phyloP scores from a whole-genome alignment of 2,329 filamentous ascomycete species.

The Apiospora malaysiana region DNA sequence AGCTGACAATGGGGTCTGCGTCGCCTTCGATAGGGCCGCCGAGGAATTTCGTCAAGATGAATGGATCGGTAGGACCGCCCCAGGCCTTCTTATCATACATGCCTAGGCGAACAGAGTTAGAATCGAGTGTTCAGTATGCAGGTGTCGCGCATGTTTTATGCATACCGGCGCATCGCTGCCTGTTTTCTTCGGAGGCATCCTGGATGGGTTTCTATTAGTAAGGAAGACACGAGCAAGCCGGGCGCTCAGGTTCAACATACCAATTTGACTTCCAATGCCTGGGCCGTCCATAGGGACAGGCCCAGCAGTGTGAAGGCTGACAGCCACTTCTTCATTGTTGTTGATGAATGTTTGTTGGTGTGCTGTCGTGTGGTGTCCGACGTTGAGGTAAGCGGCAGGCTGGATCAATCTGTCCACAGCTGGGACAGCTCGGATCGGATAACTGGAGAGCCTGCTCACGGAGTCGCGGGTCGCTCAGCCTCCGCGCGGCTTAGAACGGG shows the following conservation, averaged over 20 bases:
- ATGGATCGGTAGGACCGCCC: conserved; percentile 87
- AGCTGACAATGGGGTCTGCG: conserved; percentile 76
- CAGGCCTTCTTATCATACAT: conserved; percentile 93
- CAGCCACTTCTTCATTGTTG: conserved; percentile 59
- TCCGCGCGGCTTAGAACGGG: conserved; percentile 8
- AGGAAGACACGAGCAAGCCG: not conserved
- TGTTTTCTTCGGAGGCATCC: conserved; percentile 78
- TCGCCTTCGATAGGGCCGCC: conserved; percentile 63
- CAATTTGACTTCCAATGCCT: conserved; percentile 63
- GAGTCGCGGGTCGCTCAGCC: conserved; percentile 13
- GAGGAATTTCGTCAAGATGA: conserved; percentile 84
- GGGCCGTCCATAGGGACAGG: conserved; percentile 58
- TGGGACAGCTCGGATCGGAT: conserved; percentile 11
- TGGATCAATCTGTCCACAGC: conserved; percentile 16
- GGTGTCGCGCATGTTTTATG: not conserved
- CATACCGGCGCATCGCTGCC: conserved; percentile 77
- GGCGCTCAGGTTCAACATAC: conserved; percentile 45
- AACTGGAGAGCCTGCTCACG: conserved; percentile 14
- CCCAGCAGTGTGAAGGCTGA: conserved; percentile 57
- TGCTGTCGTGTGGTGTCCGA: not conserved
- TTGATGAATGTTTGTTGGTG: not conserved
- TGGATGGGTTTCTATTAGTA: conserved; percentile 43
- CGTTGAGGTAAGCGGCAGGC: not conserved
- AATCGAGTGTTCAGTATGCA: not conserved
- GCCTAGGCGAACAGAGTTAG: conserved; percentile 55